Evolutionary conservation across 768 basidiomycete species (phyloP).

Genomic region (Pleurotus giganteus): DNA sequence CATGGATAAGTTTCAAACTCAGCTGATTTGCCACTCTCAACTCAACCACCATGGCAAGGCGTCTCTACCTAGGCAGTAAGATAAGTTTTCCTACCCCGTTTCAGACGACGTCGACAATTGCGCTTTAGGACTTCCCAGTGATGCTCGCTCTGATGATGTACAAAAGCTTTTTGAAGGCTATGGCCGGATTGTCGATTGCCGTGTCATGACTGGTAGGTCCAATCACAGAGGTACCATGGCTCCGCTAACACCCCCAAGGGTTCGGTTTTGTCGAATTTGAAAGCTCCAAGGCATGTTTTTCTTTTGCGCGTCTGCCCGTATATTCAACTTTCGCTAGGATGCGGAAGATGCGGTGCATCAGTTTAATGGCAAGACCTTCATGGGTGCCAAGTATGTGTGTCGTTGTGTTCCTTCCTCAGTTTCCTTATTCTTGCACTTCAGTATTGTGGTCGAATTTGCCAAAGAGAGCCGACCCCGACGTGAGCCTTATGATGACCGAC

Average conservation of each 20-base stretch:
- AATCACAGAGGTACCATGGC: constrained; percentile 23
- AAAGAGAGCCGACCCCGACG: constrained; percentile 88
- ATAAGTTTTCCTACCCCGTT: constrained; percentile 4
- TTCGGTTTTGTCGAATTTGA: constrained; percentile 99
- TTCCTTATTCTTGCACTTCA: constrained; percentile 26
- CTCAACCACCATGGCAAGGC: constrained; percentile 67
- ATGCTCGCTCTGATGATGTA: constrained; percentile 82
- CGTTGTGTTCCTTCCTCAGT: neutral
- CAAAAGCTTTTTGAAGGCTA: constrained; percentile 88
- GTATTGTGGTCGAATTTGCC: constrained; percentile 95
- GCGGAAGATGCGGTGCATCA: constrained; percentile 91
- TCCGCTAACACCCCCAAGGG: constrained; percentile 35
- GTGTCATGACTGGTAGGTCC: constrained; percentile 84
- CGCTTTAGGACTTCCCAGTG: constrained; percentile 70
- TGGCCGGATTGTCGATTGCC: constrained; percentile 85
- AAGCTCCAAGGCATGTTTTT: constrained; percentile 57
- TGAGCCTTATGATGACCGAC: constrained; percentile 62
- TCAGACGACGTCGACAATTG: neutral
- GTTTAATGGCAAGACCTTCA: constrained; percentile 85
- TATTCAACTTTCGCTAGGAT: constrained; percentile 51
- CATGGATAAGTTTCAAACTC: constrained; percentile 41
- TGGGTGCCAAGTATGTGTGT: constrained; percentile 73
- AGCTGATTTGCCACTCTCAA: constrained; percentile 33
- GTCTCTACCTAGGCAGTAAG: constrained; percentile 85
- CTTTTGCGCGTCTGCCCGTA: neutral